Evolutionary conservation across 495 filamentous ascomycete genomes (phyloP), one percentile per base, ranked within the genome.

Genomic region (Evernia prunastri): DNA sequence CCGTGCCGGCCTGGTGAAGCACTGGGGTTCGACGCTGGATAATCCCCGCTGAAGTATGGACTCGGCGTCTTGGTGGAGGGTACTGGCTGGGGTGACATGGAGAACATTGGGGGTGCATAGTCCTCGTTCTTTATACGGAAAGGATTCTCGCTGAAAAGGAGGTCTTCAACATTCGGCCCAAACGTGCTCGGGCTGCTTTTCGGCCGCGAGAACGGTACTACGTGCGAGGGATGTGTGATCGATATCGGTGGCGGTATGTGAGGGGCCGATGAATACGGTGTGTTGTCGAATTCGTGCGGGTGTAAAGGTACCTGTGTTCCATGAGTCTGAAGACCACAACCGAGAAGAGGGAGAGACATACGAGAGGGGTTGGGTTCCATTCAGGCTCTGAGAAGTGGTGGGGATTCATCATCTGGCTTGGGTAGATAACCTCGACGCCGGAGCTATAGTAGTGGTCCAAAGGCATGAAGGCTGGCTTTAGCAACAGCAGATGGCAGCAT

Each of bases 111-210:
- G 29, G 67, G 67, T 27, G 58, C 62, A 56, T 63, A 69, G 23
- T 71, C 67, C 36, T 71, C 69, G 23, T 63, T 36, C 45, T 68
- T 71, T 17, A 69, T 63, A 12, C 69, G 61, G 58, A 69, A 71
- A 12, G 69, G 67, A 40, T 69, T 71, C 53, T 71, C 69, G 2
- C 67, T 59, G 58, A 71, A 71, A 3, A 71, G 60, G 6, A 71
- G 65, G 39, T 71, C 69, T 58, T 71, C 69, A 47, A 68, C 69
- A 49, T 71, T 71, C 29, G 69, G 69, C 20, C 69, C 69, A 42
- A 71, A 71, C 4, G 69, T 39, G 74, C 80, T 67, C 76, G 78
- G 13, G 75, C 80, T 64, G 78, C 80, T 62, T 74, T 73, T 63
- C 73, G 78, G 47, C 72, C 75, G 47, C 73, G 74, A 33, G 27